Base-by-base conservation (phyloP, 768 basidiomycete species). In the Tricholoma terreum region DNA sequence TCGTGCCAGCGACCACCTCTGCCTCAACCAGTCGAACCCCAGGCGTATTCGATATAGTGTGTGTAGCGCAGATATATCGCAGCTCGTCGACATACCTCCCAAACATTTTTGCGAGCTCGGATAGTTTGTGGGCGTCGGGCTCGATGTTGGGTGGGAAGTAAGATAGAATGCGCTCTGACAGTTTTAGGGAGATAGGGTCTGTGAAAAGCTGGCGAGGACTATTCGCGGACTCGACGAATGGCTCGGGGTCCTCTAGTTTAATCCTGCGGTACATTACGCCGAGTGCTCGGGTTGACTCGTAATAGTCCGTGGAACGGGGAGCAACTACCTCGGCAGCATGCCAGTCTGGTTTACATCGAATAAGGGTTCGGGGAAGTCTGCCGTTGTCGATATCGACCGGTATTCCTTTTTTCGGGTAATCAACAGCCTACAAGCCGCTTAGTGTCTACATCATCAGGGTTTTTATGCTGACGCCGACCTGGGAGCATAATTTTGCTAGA, bases 321-420 rank as follows among this genome's bases (percentile, higher is more conserved):
- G 73, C 68, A 48, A 78, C 73, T 15, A 83, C 77, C 62, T 87
- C 85, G 14, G 80, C 80, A 19, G 78, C 80, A 57, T 89, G 83
- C 90, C 90, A 92, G 66, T 92, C 90, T 0, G 90, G 90, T 63
- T 87, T 91, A 67, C 80, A 83, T 15, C 77, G 77, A 45, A 90
- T 88, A 14, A 89, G 73, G 0, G 74, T 67, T 10, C 71, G 68
- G 3, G 90, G 89, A 30, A 89, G 67, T 27, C 56, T 46, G 43
- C 73, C 60, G 3, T 71, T 64, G 21, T 74, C 71, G 27, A 87
- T 72, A 50, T 85, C 72, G 22, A 90, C 86, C 2, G 83, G 80
- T 35, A 81, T 80, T 8, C 89, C 90, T 60, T 86, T 85, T 71
- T 92, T 92, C 0, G 88, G 84, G 66, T 89, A 92, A 64, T 92